Evolutionary conservation across 345 rosid genomes (phyloP).

Genomic region (Syzygium aromaticum): DNA sequence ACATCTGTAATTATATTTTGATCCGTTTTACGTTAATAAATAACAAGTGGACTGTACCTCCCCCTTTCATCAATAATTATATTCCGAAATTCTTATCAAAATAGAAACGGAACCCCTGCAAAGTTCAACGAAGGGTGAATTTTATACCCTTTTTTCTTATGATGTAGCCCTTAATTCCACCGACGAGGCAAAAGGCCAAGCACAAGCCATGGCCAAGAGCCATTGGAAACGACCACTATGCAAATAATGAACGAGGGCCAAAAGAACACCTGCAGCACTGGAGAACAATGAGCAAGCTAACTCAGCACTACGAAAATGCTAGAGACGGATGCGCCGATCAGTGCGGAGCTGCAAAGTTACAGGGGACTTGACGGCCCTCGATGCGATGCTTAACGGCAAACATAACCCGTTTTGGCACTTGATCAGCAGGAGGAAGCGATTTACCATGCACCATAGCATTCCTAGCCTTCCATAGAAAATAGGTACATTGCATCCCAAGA

Average conservation of each 20-base stretch:
- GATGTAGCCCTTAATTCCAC: too few species aligned
- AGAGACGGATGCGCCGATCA: background rate
- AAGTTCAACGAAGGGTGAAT: background rate
- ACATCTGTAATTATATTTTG: background rate
- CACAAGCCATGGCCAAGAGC: background rate
- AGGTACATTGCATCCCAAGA: background rate
- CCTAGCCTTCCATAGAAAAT: background rate
- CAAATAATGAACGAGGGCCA: background rate
- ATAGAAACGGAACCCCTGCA: too few species aligned
- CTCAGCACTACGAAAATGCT: background rate
- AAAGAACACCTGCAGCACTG: background rate
- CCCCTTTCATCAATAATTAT: background rate
- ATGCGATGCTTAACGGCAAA: background rate
- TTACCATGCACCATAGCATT: background rate
- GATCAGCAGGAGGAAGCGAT: background rate
- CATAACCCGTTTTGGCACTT: background rate
- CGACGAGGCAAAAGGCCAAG: background rate
- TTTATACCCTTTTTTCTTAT: background rate
- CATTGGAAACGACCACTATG: background rate
- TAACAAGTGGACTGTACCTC: background rate
- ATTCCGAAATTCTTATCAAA: too few species aligned
- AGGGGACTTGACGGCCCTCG: background rate
- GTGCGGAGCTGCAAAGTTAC: background rate
- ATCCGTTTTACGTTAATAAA: background rate
- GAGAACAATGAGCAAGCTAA: background rate